phyloP scores from a whole-genome alignment of 106 monocot species.

The Dendrobium officinale region DNA sequence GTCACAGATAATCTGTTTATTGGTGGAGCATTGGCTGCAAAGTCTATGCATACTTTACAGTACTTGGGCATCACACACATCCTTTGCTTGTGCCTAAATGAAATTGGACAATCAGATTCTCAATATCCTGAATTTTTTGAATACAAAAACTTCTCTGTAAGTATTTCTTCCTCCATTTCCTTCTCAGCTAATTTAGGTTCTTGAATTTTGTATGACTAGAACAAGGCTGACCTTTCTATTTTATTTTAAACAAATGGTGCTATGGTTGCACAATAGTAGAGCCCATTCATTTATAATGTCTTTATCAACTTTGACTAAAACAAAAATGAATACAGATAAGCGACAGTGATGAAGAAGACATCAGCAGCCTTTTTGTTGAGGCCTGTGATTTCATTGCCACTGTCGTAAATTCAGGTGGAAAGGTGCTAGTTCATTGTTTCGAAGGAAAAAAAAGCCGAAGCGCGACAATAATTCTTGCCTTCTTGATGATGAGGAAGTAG shows the following conservation, averaged over 20 bases:
- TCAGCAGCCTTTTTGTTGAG: slow-evolving; percentile 63
- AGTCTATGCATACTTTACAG: slow-evolving; percentile 69
- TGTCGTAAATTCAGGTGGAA: not conserved
- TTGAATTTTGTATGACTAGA: not conserved
- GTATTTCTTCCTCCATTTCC: slow-evolving; percentile 15
- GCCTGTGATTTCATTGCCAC: slow-evolving; percentile 64
- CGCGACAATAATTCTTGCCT: slow-evolving; percentile 75
- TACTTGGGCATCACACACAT: slow-evolving; percentile 88
- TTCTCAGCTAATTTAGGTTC: not conserved
- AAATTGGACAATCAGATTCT: slow-evolving; percentile 95
- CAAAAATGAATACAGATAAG: slow-evolving; percentile 44
- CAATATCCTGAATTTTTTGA: slow-evolving; percentile 84
- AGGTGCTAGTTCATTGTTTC: slow-evolving; percentile 89
- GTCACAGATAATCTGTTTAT: slow-evolving; percentile 70
- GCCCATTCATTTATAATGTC: too few relatives aligned
- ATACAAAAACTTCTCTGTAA: slow-evolving; percentile 88
- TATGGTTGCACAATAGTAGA: too few relatives aligned
- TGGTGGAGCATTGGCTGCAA: slow-evolving; percentile 84
- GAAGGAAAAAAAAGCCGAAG: slow-evolving; percentile 97
- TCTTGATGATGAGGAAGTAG: slow-evolving; percentile 83
- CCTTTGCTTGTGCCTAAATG: slow-evolving; percentile 86
- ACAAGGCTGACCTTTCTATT: not conserved
- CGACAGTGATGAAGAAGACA: slow-evolving; percentile 74
- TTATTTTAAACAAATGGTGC: not conserved
- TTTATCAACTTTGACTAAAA: not conserved